phyloP scores from a whole-genome alignment of 2,329 filamentous ascomycete species.

The Phialocephala subalpina region DNA sequence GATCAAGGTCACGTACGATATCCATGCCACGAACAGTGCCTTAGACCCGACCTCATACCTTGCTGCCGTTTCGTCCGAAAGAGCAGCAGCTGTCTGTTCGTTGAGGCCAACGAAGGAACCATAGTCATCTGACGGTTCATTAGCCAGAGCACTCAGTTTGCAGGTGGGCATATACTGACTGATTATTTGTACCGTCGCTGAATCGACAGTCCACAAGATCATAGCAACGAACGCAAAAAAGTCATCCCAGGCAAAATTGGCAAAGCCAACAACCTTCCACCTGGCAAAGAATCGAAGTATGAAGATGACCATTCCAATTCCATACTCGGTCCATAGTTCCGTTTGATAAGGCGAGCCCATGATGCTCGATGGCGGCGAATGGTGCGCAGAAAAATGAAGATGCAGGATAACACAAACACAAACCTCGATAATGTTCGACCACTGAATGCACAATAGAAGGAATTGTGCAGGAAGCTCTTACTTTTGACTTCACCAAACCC shows the following conservation, averaged over 20 bases:
- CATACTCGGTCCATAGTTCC: constrained; percentile 2
- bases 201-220: neutral
- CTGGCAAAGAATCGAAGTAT: neutral
- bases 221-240: constrained; percentile 1
- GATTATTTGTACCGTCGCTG: neutral
- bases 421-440: neutral
- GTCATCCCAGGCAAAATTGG: constrained; percentile 1
- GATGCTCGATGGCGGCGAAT: neutral
- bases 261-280: neutral
- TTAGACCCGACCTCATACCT: neutral
- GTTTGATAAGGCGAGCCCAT: neutral
- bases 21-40: neutral
- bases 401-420: neutral
- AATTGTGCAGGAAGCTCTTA: neutral
- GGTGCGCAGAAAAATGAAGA: neutral
- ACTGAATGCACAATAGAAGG: neutral
- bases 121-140: neutral
- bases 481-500: neutral
- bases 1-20: neutral
- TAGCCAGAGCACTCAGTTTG: neutral
- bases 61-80: neutral
- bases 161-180: neutral
- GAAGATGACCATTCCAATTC: neutral
- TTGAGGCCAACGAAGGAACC: neutral
- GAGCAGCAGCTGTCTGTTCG: neutral